A percentile compares a stretch with the other conserved stretches of the same genome.
These are phyloP conservation scores for Neurospora africana DNA, from an alignment of 495 filamentous ascomycete genomes.

Conservation along the genomic window DNA sequence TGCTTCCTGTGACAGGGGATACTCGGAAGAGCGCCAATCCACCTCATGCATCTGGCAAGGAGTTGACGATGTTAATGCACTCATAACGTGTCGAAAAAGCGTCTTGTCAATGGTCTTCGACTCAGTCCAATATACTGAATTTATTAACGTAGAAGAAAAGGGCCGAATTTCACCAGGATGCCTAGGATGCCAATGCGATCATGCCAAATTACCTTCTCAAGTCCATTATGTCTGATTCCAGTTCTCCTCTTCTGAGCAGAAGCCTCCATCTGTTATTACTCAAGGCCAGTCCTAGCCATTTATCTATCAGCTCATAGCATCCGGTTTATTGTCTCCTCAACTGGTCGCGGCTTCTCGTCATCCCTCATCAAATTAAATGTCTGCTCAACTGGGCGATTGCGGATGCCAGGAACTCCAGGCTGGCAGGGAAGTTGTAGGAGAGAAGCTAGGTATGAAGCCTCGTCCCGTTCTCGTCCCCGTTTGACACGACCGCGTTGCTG, in stretches of 20 bases:
- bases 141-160: not conserved
- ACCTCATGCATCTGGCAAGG: not conserved
- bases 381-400: constrained; percentile 24
- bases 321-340: constrained; percentile 7
- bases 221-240: not conserved
- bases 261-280: not conserved
- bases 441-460: constrained; percentile 13
- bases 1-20: not conserved
- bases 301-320: not conserved
- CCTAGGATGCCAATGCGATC: not conserved
- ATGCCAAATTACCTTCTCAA: not conserved
- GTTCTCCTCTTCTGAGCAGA: not conserved
- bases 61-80: not conserved
- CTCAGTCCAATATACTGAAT: not conserved
- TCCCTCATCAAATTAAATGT: constrained; percentile 24
- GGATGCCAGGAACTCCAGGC: constrained; percentile 20
- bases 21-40: not conserved
- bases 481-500: constrained; percentile 40
- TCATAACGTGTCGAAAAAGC: not conserved
- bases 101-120: not conserved
- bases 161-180: not conserved
- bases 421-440: constrained; percentile 16
- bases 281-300: not conserved
- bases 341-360: constrained; percentile 19
- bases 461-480: constrained; percentile 21